These are phyloP conservation scores for Coprinellus aureogranulatus DNA, from an alignment of 768 basidiomycete genomes.

Conservation along the genomic window DNA sequence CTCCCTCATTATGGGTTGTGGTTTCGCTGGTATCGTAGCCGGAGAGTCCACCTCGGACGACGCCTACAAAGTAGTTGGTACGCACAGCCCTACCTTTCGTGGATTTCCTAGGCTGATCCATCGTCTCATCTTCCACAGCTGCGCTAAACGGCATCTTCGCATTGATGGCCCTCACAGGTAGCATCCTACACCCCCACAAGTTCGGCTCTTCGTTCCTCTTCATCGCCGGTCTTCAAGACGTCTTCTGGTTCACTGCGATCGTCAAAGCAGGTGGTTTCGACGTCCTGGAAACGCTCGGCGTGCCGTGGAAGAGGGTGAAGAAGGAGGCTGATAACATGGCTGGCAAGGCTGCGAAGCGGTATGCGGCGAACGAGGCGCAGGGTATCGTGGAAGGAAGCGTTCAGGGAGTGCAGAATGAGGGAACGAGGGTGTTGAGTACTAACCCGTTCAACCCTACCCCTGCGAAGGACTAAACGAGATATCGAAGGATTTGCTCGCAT, in stretches of 20 bases:
- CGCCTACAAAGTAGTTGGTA: conserved; percentile 24
- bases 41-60: conserved; percentile 18
- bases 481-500: background rate
- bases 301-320: conserved; percentile 4
- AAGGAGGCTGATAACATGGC: background rate
- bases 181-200: conserved; percentile 17
- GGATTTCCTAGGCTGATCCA: background rate
- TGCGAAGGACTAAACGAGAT: background rate
- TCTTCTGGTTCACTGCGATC: conserved; percentile 21
- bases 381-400: background rate
- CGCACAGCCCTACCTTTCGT: background rate
- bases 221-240: conserved; percentile 18
- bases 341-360: background rate
- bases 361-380: background rate
- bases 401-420: background rate
- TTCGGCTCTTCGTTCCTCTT: conserved; percentile 23
- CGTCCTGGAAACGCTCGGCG: conserved; percentile 16
- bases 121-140: conserved; percentile 8
- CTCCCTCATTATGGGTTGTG: conserved; percentile 21
- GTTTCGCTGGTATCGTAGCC: conserved; percentile 21
- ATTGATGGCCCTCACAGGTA: conserved; percentile 12
- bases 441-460: background rate
- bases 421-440: background rate
- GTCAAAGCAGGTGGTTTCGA: conserved; percentile 16
- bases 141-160: conserved; percentile 23